phyloP scores from a whole-genome alignment of 768 basidiomycete genomes.

The Tricholoma furcatifolium region DNA sequence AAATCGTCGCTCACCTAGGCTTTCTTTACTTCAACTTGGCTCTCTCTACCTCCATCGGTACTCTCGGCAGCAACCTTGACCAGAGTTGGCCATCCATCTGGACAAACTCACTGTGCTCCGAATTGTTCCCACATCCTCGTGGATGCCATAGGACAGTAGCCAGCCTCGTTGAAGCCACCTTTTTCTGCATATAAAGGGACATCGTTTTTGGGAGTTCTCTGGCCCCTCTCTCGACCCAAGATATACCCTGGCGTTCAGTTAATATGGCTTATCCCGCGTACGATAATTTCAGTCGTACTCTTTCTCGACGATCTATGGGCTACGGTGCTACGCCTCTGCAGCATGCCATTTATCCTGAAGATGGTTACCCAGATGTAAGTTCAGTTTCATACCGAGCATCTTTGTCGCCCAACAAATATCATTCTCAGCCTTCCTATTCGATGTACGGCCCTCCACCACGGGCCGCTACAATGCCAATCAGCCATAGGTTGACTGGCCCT shows the following conservation, averaged over 20 bases:
- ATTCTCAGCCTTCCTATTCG: constrained; percentile 45
- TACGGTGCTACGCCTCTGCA: constrained; percentile 29
- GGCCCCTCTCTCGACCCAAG: not conserved
- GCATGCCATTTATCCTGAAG: constrained; percentile 40
- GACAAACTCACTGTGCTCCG: not conserved
- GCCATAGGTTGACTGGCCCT: constrained; percentile 38
- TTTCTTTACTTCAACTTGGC: not conserved
- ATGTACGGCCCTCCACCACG: constrained; percentile 38
- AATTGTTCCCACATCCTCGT: constrained; percentile 15
- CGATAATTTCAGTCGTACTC: constrained; percentile 25
- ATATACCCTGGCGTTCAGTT: constrained; percentile 1
- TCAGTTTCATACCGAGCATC: not conserved
- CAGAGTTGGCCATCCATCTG: not conserved
- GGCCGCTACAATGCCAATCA: constrained; percentile 34
- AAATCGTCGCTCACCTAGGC: not conserved
- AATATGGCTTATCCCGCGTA: constrained; percentile 25
- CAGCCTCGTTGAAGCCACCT: constrained; percentile 15
- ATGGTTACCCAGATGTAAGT: constrained; percentile 34
- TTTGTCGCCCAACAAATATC: constrained; percentile 24
- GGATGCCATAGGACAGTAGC: constrained; percentile 12
- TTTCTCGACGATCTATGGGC: constrained; percentile 39
- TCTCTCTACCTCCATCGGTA: not conserved
- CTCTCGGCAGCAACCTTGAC: not conserved
- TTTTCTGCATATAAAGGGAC: constrained; percentile 17
- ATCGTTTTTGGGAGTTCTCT: not conserved